Base-by-base conservation (phyloP, 352 stramenopile species). In the Phytophthora sansomeana region DNA sequence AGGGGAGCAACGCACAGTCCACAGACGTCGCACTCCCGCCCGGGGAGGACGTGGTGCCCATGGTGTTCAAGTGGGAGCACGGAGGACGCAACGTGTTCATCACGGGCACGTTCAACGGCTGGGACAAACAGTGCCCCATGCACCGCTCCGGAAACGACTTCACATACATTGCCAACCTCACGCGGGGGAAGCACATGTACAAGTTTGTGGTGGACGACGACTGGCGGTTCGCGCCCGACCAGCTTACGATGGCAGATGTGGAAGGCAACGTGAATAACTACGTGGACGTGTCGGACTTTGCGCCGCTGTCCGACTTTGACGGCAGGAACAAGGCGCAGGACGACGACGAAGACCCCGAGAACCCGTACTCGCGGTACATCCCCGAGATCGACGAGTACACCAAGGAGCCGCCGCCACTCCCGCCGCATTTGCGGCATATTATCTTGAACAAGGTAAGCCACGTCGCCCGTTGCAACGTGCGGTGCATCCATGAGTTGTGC, bases 171-270 rank as follows among this genome's bases (percentile, higher is more conserved):
- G 97, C 98, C 66, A 99, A 99, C 77, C 85, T 99, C 33, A 93
- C 87, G 54, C 81, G 87, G 9, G 97, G 97, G 5, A 99, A 99
- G 73, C 97, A 99, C 81, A 97, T 97, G 59, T 99, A 99, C 81
- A 99, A 99, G 87, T 99, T 99, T 73, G 98, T 99, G 58, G 98
- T 99, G 26, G 98, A 99, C 72, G 97, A 99, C 65, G 97, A 99
- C 80, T 99, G 98, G 98, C 88, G 97, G 29, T 98, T 97, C 56
- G 91, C 93, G 14, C 93, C 93, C 4, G 90, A 97, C 47, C 87
- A 96, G 70, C 97, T 98, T 38, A 99, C 97, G 4, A 97, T 99
- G 29, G 97, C 98, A 8, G 98, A 99, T 71, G 97, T 99, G 33
- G 96, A 99, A 77, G 97, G 97, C 35, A 97, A 98, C 61, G 98